Conservation (phyloP, 352 stramenopile species). For the Pythium angustatum region DNA sequence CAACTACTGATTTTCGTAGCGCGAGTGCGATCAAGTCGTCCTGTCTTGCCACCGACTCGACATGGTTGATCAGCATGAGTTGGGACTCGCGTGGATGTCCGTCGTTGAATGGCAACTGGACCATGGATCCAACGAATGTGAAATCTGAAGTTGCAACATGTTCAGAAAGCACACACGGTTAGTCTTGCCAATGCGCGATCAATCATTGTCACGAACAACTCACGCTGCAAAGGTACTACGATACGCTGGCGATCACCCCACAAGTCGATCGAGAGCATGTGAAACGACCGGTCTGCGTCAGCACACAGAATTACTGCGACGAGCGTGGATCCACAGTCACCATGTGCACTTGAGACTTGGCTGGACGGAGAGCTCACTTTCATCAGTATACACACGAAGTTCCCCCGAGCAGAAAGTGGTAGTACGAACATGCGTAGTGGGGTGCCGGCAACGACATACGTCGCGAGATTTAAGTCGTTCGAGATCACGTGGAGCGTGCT, state of each 20-base stretch:
- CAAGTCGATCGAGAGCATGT: conserved; percentile 46
- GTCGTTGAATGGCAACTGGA: neutral
- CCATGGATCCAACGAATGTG: conserved; percentile 7
- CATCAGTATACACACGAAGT: too few species aligned
- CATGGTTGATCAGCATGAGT: conserved; percentile 18
- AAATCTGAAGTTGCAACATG: conserved; percentile 20
- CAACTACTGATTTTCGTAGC: conserved; percentile 21
- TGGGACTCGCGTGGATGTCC: neutral
- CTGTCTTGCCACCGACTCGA: neutral
- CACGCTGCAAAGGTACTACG: conserved; percentile 24
- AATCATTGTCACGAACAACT: neutral
- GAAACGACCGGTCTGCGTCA: conserved; percentile 48
- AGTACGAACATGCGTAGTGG: conserved; percentile 50
- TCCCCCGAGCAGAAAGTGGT: neutral
- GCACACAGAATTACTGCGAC: conserved; percentile 37
- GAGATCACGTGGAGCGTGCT: conserved; percentile 50
- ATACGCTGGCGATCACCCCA: neutral
- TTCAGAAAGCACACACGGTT: neutral
- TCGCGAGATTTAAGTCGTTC: conserved; percentile 45
- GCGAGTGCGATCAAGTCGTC: conserved; percentile 1
- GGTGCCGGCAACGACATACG: conserved; percentile 42
- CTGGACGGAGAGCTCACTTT: neutral
- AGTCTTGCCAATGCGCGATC: neutral
- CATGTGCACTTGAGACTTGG: neutral
- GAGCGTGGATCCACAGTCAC: neutral